A percentile compares a stretch with the other conserved stretches of the same genome.
phyloP scores from a whole-genome alignment of 2,329 filamentous ascomycete genomes.

The Laburnicola sp. region DNA sequence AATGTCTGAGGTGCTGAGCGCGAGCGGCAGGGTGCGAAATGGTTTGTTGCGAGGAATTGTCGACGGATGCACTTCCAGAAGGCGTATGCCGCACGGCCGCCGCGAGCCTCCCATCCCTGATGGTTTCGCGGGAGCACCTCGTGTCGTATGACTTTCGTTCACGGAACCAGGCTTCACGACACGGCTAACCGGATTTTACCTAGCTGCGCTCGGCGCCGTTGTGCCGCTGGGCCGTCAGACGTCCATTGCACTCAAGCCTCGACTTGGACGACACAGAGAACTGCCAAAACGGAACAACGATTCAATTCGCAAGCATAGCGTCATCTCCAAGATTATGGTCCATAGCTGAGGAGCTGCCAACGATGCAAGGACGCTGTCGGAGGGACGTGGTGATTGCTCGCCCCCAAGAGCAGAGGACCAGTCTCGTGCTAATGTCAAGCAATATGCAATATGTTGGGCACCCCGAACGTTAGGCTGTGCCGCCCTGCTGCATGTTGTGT shows the following conservation, averaged over 20 bases:
- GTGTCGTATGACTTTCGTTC: background rate
- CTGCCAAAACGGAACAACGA: background rate
- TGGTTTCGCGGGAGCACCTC: background rate
- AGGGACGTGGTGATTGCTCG: no score
- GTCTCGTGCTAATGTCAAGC: background rate
- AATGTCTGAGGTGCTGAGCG: no score
- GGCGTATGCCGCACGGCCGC: background rate
- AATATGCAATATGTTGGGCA: background rate
- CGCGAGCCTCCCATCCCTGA: background rate
- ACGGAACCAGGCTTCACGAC: conserved; percentile 10
- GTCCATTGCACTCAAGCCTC: conserved; percentile 16
- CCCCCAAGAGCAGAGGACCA: no score
- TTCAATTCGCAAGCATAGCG: background rate
- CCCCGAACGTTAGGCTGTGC: conserved; percentile 3
- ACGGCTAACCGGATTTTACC: conserved; percentile 11
- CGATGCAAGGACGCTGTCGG: no score
- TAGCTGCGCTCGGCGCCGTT: conserved; percentile 14
- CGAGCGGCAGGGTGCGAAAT: no score
- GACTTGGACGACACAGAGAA: background rate
- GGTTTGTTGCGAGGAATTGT: background rate
- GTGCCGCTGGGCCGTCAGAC: conserved; percentile 18
- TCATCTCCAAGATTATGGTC: no score
- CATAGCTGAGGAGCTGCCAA: no score
- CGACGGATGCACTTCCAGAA: conserved; percentile 7
- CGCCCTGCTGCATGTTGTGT: background rate